Evolutionary conservation across 225 moss, liverwort and hornwort species (phyloP), one percentile per base, ranked within the genome.

Genomic region (Pseudisothecium myosuroides): DNA sequence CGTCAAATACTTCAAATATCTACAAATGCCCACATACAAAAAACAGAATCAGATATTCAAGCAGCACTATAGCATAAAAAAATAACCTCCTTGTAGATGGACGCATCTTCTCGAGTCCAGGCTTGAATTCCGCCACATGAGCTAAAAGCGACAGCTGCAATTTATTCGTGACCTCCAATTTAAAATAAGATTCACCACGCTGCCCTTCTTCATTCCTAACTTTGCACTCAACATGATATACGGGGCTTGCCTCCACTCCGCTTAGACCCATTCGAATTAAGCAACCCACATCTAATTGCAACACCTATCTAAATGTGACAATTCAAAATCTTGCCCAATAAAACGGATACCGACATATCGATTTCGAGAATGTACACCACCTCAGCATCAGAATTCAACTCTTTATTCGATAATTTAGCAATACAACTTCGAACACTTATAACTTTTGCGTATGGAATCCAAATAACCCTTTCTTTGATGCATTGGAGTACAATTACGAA

Each of bases 1-100:
- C 28, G 96, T 96, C 79, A 96, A 94, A 90, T 96, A 96, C 85
- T 96, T 96, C 83, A 96, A 87, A 22, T 96, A 95, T 74, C 95
- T 96, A 85, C 37, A 88, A 76, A 79, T 65, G 45, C 7, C 58
- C 61, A 55, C 61, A 55, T 31, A 34, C 28, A 43, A 21, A 34
- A 45, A 69, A 22, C 49, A 12, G n/a, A 59, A 69, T 47, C 80
- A 88, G 7, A 72, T 37, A 79, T 58, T n/a, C 69, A 29, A 5
- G 27, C 62, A 43, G 37, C 41, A 76, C 12, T 14, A 1, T 36
- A n/a, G 37, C 32, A 73, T 73, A 6, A 43, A 16, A 52, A n/a
- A 73, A 62, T 11, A 17, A 29, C 22, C 28, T 63, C 81, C 31
- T 62, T 50, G 24, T 29, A 8, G 56, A 64, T 45, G 54, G 20